Evolutionary conservation across 768 basidiomycete genomes (phyloP), one percentile per base, ranked within the genome.

Genomic region (Galerina marginata): DNA sequence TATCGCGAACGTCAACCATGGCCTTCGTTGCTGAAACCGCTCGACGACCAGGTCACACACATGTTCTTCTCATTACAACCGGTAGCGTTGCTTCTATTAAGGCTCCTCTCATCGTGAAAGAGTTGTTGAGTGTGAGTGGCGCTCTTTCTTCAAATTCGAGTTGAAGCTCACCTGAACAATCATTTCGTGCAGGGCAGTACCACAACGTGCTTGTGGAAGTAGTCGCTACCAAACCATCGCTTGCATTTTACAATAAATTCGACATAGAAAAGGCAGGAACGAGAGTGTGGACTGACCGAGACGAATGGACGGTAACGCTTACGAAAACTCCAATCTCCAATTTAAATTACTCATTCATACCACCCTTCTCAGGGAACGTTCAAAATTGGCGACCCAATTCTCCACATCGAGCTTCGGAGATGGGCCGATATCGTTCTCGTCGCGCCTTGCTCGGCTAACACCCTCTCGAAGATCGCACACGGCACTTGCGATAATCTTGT

Each of bases 51-150:
- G 81, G 80, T 1, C 73, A 71, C 61, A 80, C 77, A 0, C 90
- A 96, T 69, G 86, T 97, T 45, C 74, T 98, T 4, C 80, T 99
- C 40, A 87, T 98, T 60, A 89, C 91, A 0, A 93, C 94, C 0
- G 96, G 96, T n/a, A 95, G 93, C 69, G 96, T 99, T 9, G 96
- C 96, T 0, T 94, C 94, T 53, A 86, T 99, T 70, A 99, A 98
- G 69, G 89, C 89, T 1, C 95, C 96, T 4, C 81, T 97, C 54
- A 97, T 99, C 59, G 92, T 93, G 16, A 73, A 81, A 29, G 90
- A 90, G 63, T 81, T 99, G 33, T 77, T 90, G 44, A 76, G 78
- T 45, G 91, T 83, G 42, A 59, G 75, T 48, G 9, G 16, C 36
- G 25, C 15, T 16, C 45, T 23, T 23, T 36, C 42, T 25, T 60